Base-by-base conservation (phyloP, 345 rosid genomes). In the Capsella bursapastoris region DNA sequence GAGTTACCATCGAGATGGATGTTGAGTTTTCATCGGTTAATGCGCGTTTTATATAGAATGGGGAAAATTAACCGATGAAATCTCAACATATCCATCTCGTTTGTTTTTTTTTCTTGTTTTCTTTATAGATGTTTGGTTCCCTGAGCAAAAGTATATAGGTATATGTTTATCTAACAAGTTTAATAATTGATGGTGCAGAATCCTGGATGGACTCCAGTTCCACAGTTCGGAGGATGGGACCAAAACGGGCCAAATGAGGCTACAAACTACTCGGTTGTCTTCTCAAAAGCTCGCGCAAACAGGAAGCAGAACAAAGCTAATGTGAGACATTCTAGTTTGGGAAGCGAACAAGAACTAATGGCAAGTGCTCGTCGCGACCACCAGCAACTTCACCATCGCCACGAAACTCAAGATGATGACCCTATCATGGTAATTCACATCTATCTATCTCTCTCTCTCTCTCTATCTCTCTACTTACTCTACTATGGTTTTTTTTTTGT, bases 151-250 rank as follows among this genome's bases (percentile, higher is more conserved):
- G 11, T 38, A 38, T 38, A 22, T 22, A 22, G 25, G 3, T 59
- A 18, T 64, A 47, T 64, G 56, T 49, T 12, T 5, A 14, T 31
- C 51, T 66, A 45, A 72, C 12, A 27, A 63, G 74, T 57, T 64
- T 22, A 13, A 18, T 18, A 7, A n/a, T 41, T 68, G 27, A 10
- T 38, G 11, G 4, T 70, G 12, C 86, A 88, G 90, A 77, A 79
- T 35, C 48, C 37, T 67, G 83, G 78, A 14, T 81, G 84, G 87
- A 62, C 56, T 70, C 67, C 94, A 37, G 82, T 88, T 50, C 98
- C 96, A 48, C 89, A 85, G 81, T 92, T 92, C 45, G 98, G 96
- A 73, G 92, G 81, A 25, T 90, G 98, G 96, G 91, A 88, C 66
- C 85, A 82, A 28, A 79, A 77, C 61, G 76, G 70, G 57, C 65